Percentiles rank a stretch among this genome's conserved stretches.
Evolutionary conservation across 2,329 filamentous ascomycete species (phyloP).

Genomic region (Diaporthe sp.): DNA sequence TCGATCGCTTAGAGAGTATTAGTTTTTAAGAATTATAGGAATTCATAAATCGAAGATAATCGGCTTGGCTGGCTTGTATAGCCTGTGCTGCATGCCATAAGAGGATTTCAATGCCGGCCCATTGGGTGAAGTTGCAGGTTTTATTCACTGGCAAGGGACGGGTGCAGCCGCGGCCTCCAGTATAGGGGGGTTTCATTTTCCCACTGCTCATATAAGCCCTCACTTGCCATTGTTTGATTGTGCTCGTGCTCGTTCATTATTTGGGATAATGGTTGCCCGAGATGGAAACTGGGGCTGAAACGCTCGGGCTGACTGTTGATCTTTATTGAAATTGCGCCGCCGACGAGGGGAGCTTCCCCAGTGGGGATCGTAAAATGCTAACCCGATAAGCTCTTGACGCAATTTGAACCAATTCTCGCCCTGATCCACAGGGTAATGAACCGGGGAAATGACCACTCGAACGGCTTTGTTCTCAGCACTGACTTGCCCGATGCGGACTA

Average conservation of each 20-base stretch:
- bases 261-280: slow-evolving; percentile 18
- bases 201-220: slow-evolving; percentile 19
- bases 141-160: slow-evolving; percentile 21
- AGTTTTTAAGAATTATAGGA: neutral
- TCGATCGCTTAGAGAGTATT: neutral
- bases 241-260: slow-evolving; percentile 30
- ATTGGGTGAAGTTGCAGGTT: slow-evolving; percentile 4
- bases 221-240: slow-evolving; percentile 29
- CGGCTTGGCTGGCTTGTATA: neutral
- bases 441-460: slow-evolving; percentile 21
- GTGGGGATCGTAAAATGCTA: slow-evolving; percentile 9
- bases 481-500: slow-evolving; percentile 11
- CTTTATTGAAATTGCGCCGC: slow-evolving; percentile 29
- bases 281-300: slow-evolving; percentile 32
- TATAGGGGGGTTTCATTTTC: slow-evolving; percentile 14
- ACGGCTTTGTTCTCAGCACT: slow-evolving; percentile 25
- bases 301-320: slow-evolving; percentile 29
- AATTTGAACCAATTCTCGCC: slow-evolving; percentile 17
- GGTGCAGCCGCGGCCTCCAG: neutral
- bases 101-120: neutral
- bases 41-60: neutral
- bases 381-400: slow-evolving; percentile 27
- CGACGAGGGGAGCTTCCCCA: slow-evolving; percentile 15
- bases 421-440: slow-evolving; percentile 4
- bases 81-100: slow-evolving; percentile 9